Evolutionary conservation across 345 rosid species (phyloP), one percentile per base, ranked within the genome.

Genomic region (Pistacia integerrima): DNA sequence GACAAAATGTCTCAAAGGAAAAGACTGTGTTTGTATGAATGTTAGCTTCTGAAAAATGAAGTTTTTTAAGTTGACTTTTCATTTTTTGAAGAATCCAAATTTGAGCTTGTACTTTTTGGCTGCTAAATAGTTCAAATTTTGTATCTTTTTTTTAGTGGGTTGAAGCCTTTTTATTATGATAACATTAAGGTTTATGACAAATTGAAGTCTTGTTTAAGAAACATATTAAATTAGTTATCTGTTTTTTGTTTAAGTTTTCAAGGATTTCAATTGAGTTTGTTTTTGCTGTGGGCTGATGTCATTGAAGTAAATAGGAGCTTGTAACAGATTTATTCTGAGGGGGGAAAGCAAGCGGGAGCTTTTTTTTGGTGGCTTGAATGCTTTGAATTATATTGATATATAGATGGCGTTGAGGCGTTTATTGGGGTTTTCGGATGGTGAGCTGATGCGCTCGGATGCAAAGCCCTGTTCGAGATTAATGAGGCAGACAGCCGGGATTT

Each of bases 401-500:
- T 17, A 67, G 77, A 93, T 91, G 98, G 89, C 96, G 3, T 73
- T 93, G 77, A 86, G 97, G 76, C 92, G 76, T 71, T 69, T 70
- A 65, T 81, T 89, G 67, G 94, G 98, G 70, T 90, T 78, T 81
- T 91, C 98, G 3, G 94, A 93, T 33, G 98, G 94, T 51, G 92
- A 91, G 76, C 59, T 93, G 54, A 93, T 91, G 98, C 88, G 93
- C 70, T 84, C 97, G 13, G 98, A 91, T 80, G 82, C 86, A 22
- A 93, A 91, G 70, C 97, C 98, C 66, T 93, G 97, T 83, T 86
- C 93, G 16, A 89, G 88, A 80, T 64, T 91, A 36, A 89, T 86
- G 93, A 88, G 89, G 85, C 97, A 93, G 51, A 91, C 98, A 0
- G 94, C 98, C 51, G 93, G 87, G 36, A 79, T 91, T 80, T 93